A percentile compares a stretch with the other conserved stretches of the same genome.
Conservation (phyloP, 495 filamentous ascomycete species). For the Neurospora hispaniola region DNA sequence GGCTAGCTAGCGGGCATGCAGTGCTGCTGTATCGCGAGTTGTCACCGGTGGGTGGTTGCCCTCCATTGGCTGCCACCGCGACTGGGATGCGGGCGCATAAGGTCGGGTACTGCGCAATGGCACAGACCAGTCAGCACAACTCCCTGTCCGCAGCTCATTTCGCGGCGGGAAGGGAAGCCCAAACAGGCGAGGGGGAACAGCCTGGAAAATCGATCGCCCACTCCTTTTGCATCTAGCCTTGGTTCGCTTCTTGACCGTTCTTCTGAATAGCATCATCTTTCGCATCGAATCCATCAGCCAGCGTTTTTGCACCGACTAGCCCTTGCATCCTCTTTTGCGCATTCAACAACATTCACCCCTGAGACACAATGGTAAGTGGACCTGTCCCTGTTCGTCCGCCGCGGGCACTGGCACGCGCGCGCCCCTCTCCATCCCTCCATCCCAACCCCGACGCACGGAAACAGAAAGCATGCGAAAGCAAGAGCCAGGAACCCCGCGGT, state of each 20-base stretch:
- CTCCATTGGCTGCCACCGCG: conserved; percentile 13
- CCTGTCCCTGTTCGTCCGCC: conserved; percentile 1
- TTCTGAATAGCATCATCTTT: conserved; percentile 12
- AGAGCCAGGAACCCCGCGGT: conserved; percentile 11
- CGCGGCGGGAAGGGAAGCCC: conserved; percentile 3
- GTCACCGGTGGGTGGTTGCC: conserved; percentile 19
- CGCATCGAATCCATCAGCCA: not conserved
- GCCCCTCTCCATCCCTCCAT: not conserved
- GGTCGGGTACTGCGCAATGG: not conserved
- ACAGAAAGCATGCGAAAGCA: not conserved
- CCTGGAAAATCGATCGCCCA: not conserved
- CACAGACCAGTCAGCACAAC: conserved; percentile 14
- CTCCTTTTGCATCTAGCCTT: conserved; percentile 11
- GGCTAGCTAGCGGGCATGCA: not conserved
- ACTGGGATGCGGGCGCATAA: not conserved
- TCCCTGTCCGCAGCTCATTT: conserved; percentile 14
- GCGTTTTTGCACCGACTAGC: not conserved
- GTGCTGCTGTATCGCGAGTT: conserved; percentile 7
- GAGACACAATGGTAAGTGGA: conserved; percentile 20
- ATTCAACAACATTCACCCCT: conserved; percentile 9
- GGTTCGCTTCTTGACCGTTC: conserved; percentile 6
- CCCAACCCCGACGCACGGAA: not conserved
- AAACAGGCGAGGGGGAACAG: not conserved
- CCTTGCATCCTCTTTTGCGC: not conserved
- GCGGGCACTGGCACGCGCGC: not conserved